Base-by-base conservation (phyloP, 805 yeast species). In the Kazachstania taianensis region DNA sequence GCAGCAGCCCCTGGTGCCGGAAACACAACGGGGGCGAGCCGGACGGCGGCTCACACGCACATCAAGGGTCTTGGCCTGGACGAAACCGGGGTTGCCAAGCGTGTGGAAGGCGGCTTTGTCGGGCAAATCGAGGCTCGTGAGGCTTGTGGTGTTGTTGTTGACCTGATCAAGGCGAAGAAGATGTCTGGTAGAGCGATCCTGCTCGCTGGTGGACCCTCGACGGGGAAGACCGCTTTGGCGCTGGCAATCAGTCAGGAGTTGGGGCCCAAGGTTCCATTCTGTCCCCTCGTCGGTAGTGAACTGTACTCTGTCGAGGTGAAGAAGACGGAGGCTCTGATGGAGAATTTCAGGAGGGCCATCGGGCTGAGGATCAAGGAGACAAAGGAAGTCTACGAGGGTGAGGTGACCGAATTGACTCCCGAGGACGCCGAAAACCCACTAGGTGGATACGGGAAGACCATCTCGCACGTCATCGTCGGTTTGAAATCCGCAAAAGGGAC, bases 391-490 rank as follows among this genome's bases (percentile, higher is more conserved):
- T 92, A 89, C 53, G 97, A 92, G 61, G 98, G 98, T 44, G 98
- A 92, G 61, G 96, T 92, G 34, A 89, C 94, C 18, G 98, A 89
- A 58, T 68, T 89, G 50, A 81, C 89, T 2, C 96, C 96, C 3
- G 95, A 85, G 62, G 97, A 92, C 65, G 81, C 94, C 22, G 96
- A 89, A 61, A 84, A 92, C 61, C 96, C 97, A 16, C 67, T 89
- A 45, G 96, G 97, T 32, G 97, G 97, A 5, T 94, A 92, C 58
- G 99, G 98, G 41, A 92, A 92, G 62, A 86, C 97, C 20, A 86
- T 92, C 37, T 70, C 86, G 39, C 96, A 92, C 59, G 98, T 92
- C 16, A 72, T 92, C 35, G 89, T 92, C 26, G 96, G 97, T 5
- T 72, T 92, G 48, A 86, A 86, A 61, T 81, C 94, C 23, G 92